phyloP scores from a whole-genome alignment of 371 early-diverging fungal species.

The Capillidium heterosporum region DNA sequence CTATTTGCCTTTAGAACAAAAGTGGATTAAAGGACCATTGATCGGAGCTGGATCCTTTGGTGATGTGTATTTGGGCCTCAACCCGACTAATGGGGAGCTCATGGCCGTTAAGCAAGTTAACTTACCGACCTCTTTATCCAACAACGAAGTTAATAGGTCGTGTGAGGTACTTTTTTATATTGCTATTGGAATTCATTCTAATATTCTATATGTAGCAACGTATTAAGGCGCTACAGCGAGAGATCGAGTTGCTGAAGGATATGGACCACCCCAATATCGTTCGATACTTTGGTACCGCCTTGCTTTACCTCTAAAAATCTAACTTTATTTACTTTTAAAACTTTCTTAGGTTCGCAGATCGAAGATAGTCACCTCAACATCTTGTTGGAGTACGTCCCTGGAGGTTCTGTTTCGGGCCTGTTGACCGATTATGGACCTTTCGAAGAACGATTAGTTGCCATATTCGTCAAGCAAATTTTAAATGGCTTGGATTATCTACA shows the following conservation, averaged over 20 bases:
- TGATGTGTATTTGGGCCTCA: conserved; percentile 83
- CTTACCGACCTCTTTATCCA: conserved; percentile 32
- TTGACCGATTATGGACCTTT: conserved; percentile 73
- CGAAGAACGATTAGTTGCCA: conserved; percentile 61
- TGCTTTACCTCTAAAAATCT: too few species aligned
- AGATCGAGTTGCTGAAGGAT: conserved; percentile 77
- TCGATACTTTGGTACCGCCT: too few species aligned
- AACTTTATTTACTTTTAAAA: too few species aligned
- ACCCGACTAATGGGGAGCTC: conserved; percentile 60
- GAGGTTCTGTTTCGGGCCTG: conserved; percentile 68
- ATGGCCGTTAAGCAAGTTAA: conserved; percentile 98
- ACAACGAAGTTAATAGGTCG: too few species aligned
- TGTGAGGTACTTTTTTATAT: too few species aligned
- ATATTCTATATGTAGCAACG: too few species aligned
- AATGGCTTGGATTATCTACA: conserved; percentile 92
- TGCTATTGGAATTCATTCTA: too few species aligned
- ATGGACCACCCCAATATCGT: conserved; percentile 89
- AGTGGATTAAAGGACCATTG: conserved; percentile 73
- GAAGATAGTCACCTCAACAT: conserved; percentile 62
- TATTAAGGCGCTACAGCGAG: conserved; percentile 72
- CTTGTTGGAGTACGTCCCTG: conserved; percentile 95
- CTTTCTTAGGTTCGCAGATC: conserved; percentile 66
- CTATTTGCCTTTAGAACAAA: neutral
- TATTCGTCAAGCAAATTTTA: conserved; percentile 78
- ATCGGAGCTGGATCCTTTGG: conserved; percentile 97